A percentile compares a stretch with the other conserved stretches of the same genome.
These are phyloP conservation scores for Daedalea quercina DNA, from an alignment of 768 basidiomycete genomes.

Conservation along the genomic window DNA sequence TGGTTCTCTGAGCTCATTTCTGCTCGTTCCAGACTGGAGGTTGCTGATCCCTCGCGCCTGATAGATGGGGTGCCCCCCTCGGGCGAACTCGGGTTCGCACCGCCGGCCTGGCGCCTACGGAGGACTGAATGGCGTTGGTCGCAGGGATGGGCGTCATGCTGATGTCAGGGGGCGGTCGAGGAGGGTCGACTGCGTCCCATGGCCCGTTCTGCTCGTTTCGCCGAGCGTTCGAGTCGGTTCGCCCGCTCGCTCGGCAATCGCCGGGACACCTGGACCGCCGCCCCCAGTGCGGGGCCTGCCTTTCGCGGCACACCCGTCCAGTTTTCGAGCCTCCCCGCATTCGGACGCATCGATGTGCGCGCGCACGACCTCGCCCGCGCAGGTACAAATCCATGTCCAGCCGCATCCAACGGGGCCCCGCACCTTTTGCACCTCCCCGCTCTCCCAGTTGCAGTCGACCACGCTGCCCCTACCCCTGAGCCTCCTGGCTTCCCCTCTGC, in stretches of 20 bases:
- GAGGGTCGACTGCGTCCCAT: neutral
- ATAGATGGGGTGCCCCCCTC: neutral
- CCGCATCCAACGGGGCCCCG: neutral
- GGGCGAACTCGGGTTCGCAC: neutral
- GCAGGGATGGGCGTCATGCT: neutral
- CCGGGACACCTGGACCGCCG: neutral
- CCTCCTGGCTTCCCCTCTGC: neutral
- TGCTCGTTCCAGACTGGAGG: no score
- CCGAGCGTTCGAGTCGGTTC: neutral
- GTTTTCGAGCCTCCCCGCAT: neutral
- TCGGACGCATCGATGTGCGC: constrained; percentile 1
- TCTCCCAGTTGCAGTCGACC: neutral
- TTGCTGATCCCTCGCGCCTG: no score
- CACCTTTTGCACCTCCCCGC: neutral
- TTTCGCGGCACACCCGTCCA: constrained; percentile 1
- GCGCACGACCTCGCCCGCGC: neutral
- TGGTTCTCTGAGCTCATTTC: no score
- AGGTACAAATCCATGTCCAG: neutral
- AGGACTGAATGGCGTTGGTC: neutral
- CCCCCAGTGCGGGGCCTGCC: neutral
- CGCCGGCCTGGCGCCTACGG: neutral
- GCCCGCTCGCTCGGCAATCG: neutral
- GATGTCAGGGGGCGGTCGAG: neutral
- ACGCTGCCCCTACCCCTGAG: neutral
- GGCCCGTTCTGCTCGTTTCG: neutral